Evolutionary conservation across 140 eudicot species (phyloP), one percentile per base, ranked within the genome.

Genomic region (Oenanthe javanica): DNA sequence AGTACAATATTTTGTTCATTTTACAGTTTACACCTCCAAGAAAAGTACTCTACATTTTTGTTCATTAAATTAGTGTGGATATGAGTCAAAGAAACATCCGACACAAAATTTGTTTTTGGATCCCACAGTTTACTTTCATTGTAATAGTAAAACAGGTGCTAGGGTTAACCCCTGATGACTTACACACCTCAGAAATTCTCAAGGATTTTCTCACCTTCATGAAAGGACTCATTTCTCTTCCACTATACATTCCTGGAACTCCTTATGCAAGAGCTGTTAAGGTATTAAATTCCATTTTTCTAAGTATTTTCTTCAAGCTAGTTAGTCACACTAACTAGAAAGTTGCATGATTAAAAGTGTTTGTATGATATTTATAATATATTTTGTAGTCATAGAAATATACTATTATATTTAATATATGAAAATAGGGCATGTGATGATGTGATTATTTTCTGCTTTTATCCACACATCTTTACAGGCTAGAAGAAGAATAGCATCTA

Each of bases 181-280:
- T 92, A 78, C 79, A 86, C 9, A 89, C 93, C 42, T 82, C 84
- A 46, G 50, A 43, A 86, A 88, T 92, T 81, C 92, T 88, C 75
- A 83, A 89, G 84, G 96, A 92, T 84, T 92, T 88, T 76, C 87
- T 89, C 63, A 89, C 96, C 72, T 92, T 92, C 80, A 92, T 90
- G 97, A 90, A 85, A 87, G 97, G 97, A 1, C 82, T 92, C 50
- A 87, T 92, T 83, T 92, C 97, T 52, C 80, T 89, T 46, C 97
- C 97, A 8, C 80, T 92, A 45, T 82, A 89, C 85, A 87, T 92
- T 75, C 97, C 96, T 66, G 97, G 97, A 66, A 90, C 97, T 83
- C 89, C 97, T 46, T 92, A 92, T 79, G 96, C 96, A 81, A 92
- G 88, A 83, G 97, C 97, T 70, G 93, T 92, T 81, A 85, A 90